These are phyloP conservation scores for Cryphonectria japonica DNA, from an alignment of 2,329 filamentous ascomycete species.

Conservation along the genomic window DNA sequence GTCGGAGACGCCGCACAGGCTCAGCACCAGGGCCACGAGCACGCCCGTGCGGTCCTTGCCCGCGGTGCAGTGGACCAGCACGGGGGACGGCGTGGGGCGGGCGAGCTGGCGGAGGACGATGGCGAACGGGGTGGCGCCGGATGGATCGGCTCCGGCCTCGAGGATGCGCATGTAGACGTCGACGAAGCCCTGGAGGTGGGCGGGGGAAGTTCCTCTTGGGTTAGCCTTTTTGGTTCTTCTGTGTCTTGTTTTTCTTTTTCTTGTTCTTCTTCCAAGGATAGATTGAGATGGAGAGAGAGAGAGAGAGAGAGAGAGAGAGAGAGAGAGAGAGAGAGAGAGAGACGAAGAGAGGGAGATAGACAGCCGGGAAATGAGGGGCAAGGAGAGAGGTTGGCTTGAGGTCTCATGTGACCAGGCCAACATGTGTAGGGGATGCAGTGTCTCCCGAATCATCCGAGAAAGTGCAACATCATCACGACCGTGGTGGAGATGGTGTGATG, in stretches of 20 bases:
- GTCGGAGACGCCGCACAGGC: slow-evolving; percentile 64
- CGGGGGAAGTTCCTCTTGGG: background rate
- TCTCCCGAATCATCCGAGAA: slow-evolving; percentile 1
- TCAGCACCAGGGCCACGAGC: slow-evolving; percentile 66
- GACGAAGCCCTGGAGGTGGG: slow-evolving; percentile 57
- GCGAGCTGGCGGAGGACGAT: slow-evolving; percentile 60
- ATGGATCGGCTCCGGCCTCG: slow-evolving; percentile 47
- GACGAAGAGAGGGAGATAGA: background rate
- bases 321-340: too few relatives aligned
- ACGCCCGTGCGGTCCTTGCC: slow-evolving; percentile 80
- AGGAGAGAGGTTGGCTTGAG: background rate
- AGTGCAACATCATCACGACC: background rate
- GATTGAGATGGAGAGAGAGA: background rate
- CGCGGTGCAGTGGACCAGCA: slow-evolving; percentile 74
- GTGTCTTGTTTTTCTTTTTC: background rate
- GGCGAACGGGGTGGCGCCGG: slow-evolving; percentile 58
- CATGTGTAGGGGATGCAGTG: background rate
- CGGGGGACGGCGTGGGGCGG: slow-evolving; percentile 43
- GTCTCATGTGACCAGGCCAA: background rate
- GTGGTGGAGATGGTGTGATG: background rate
- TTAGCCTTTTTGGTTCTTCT: background rate
- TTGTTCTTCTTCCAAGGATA: too few relatives aligned
- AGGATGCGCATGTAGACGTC: slow-evolving; percentile 67
- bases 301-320: too few relatives aligned
- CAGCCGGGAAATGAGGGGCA: background rate